phyloP scores from a whole-genome alignment of 306 rosid genomes.

The Castanospermum australe region DNA sequence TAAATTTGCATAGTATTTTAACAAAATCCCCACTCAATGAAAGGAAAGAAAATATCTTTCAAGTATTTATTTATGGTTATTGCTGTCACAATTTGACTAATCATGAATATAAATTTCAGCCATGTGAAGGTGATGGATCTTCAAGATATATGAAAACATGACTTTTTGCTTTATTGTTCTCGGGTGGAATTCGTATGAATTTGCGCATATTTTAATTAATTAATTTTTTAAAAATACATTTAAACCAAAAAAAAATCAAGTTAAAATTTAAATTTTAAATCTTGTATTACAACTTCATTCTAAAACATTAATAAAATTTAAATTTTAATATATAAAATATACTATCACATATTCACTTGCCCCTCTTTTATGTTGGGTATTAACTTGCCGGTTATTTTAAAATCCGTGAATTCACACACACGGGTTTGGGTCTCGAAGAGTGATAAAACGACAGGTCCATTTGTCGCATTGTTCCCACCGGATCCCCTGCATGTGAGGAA shows the following conservation, averaged over 20 bases:
- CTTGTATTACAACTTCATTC: too few species aligned
- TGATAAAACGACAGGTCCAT: slow-evolving; percentile 40
- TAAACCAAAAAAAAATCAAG: too few species aligned
- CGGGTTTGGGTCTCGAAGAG: slow-evolving; percentile 49
- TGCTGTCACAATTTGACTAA: background rate
- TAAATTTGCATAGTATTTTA: too few species aligned
- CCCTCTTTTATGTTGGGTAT: too few species aligned
- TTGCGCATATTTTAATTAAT: too few species aligned
- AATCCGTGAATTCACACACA: slow-evolving; percentile 37
- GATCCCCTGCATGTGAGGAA: slow-evolving; percentile 42
- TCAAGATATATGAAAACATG: too few species aligned
- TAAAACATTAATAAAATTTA: background rate
- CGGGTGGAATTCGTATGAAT: too few species aligned
- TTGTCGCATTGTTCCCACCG: slow-evolving; percentile 36
- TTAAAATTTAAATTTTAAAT: too few species aligned
- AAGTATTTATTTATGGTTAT: background rate
- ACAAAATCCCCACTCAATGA: background rate
- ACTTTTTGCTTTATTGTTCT: background rate
- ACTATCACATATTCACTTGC: too few species aligned
- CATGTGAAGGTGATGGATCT: background rate
- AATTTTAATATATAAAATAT: too few species aligned
- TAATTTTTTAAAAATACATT: too few species aligned
- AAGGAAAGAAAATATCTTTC: background rate
- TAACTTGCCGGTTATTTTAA: background rate
- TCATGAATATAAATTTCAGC: background rate